Conservation (phyloP, 164 flowering plant genomes). For the Aristolochia fimbriata region DNA sequence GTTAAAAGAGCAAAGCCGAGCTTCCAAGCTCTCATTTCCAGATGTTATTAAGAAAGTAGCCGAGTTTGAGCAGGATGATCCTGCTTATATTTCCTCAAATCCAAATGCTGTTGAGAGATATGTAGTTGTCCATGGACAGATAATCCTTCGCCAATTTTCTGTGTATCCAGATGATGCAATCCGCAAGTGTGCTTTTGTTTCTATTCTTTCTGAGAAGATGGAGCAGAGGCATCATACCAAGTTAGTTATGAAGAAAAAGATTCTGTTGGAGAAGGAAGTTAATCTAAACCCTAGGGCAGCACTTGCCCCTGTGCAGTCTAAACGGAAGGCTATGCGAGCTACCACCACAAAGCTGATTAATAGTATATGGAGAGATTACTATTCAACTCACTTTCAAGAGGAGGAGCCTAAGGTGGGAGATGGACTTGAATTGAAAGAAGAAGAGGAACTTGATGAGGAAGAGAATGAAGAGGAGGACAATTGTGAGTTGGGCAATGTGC, state of each 20-base stretch:
- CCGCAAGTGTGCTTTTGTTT: constrained; percentile 50
- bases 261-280: constrained; percentile 21
- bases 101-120: constrained; percentile 56
- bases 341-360: constrained; percentile 74
- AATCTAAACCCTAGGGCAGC: constrained; percentile 73
- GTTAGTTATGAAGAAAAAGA: constrained; percentile 58
- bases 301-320: constrained; percentile 40
- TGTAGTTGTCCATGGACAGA: constrained; percentile 80
- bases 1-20: constrained; percentile 65
- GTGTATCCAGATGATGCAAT: constrained; percentile 67
- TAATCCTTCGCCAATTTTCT: constrained; percentile 62
- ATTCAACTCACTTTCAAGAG: constrained; percentile 66
- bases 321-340: constrained; percentile 69
- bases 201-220: constrained; percentile 56
- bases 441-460: constrained; percentile 28
- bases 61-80: constrained; percentile 32
- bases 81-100: constrained; percentile 54
- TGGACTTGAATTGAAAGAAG: constrained; percentile 39
- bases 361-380: constrained; percentile 85
- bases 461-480: constrained; percentile 31
- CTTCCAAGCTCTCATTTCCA: constrained; percentile 55
- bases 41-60: constrained; percentile 59
- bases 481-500: constrained; percentile 9
- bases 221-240: constrained; percentile 74
- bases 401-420: constrained; percentile 39